These are phyloP conservation scores for Coffea eugenioides DNA, from an alignment of 257 asterid species.

Conservation along the genomic window DNA sequence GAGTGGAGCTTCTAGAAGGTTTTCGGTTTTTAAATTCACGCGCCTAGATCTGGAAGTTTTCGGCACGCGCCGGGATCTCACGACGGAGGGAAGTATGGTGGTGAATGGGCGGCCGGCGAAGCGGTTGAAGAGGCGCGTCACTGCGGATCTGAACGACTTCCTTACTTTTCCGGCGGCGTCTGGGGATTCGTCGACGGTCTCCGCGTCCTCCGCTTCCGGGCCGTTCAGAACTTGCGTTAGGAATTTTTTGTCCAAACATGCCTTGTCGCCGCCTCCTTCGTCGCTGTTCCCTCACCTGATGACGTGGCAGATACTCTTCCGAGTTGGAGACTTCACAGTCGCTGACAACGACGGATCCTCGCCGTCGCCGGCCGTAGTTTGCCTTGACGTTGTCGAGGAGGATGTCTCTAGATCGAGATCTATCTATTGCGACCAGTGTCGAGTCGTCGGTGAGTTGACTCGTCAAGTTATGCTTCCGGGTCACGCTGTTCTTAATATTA, in stretches of 20 bases:
- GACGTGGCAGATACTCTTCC: slow-evolving; percentile 82
- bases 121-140: slow-evolving; percentile 70
- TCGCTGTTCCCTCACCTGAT: slow-evolving; percentile 81
- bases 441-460: slow-evolving; percentile 91
- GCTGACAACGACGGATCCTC: slow-evolving; percentile 46
- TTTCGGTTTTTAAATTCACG: background rate
- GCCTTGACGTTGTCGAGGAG: slow-evolving; percentile 86
- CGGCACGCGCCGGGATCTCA: slow-evolving; percentile 20
- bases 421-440: slow-evolving; percentile 95
- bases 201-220: slow-evolving; percentile 25
- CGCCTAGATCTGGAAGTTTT: slow-evolving; percentile 9
- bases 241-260: slow-evolving; percentile 57
- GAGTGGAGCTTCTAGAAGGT: background rate
- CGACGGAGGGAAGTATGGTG: slow-evolving; percentile 44
- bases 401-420: slow-evolving; percentile 91
- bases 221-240: slow-evolving; percentile 65
- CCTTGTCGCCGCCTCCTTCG: slow-evolving; percentile 72
- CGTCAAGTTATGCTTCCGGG: slow-evolving; percentile 25
- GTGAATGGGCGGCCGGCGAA: slow-evolving; percentile 61
- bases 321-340: slow-evolving; percentile 60
- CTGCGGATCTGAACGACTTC: slow-evolving; percentile 71
- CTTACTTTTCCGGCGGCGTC: slow-evolving; percentile 52
- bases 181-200: slow-evolving; percentile 26
- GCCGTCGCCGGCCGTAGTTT: slow-evolving; percentile 50
- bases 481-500: slow-evolving; percentile 16